Evolutionary conservation across 1,284 basidiomycete genomes (phyloP).

Genomic region (Rhodotorula sp.): DNA sequence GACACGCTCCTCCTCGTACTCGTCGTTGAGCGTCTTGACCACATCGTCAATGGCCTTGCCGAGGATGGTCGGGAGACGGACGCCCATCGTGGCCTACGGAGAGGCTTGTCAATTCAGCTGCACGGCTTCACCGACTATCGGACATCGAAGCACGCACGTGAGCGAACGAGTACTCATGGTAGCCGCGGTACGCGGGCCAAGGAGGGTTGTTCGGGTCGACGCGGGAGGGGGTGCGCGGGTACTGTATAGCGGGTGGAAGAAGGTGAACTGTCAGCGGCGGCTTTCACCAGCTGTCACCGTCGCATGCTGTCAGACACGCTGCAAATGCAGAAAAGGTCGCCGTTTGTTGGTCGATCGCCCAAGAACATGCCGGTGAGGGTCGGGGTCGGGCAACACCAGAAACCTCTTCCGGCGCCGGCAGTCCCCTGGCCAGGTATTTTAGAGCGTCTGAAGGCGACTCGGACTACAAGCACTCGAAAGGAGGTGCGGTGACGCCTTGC

Average conservation of each 20-base stretch:
- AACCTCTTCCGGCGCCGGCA: too few species aligned
- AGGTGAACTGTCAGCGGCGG: not conserved
- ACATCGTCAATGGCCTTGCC: slow-evolving; percentile 95
- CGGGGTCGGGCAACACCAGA: too few species aligned
- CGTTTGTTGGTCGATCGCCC: not conserved
- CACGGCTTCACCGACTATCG: not conserved
- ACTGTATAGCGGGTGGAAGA: slow-evolving; percentile 42
- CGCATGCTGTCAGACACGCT: too few species aligned
- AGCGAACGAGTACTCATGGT: slow-evolving; percentile 72
- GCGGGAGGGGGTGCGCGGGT: slow-evolving; percentile 56
- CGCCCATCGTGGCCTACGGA: slow-evolving; percentile 42
- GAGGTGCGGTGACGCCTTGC: not conserved
- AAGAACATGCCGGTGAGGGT: too few species aligned
- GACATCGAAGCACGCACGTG: slow-evolving; percentile 13
- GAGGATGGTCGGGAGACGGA: slow-evolving; percentile 52
- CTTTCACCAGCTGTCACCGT: not conserved
- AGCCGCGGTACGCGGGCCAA: slow-evolving; percentile 79
- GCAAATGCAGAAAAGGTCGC: too few species aligned
- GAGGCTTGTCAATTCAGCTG: not conserved
- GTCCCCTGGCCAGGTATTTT: too few species aligned
- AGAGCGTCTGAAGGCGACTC: too few species aligned
- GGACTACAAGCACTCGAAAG: not conserved
- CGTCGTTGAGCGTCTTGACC: slow-evolving; percentile 83
- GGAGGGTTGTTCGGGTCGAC: slow-evolving; percentile 80
- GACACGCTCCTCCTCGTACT: slow-evolving; percentile 77